Evolutionary conservation across 306 rosid genomes (phyloP).

Genomic region (Medicago ruthenica): DNA sequence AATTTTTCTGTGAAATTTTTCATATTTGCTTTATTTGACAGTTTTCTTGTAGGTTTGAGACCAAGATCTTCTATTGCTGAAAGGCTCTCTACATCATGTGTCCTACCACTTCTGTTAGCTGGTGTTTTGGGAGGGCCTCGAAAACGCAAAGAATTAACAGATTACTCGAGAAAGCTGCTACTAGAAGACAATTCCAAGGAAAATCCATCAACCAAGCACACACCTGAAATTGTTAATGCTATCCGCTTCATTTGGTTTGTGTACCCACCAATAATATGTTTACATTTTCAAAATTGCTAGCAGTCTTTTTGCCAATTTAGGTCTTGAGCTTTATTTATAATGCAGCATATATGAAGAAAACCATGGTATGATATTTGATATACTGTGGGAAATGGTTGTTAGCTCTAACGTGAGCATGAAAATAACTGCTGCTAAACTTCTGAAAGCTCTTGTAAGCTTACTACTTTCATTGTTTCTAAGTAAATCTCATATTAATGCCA

Average conservation of each 20-base stretch:
- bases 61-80: constrained; percentile 70
- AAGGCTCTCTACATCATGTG: constrained; percentile 80
- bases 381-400: constrained; percentile 95
- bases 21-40: constrained; percentile 36
- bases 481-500: constrained; percentile 38
- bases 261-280: constrained; percentile 11
- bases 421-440: constrained; percentile 69
- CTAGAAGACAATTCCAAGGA: constrained; percentile 63
- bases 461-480: constrained; percentile 33
- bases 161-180: constrained; percentile 70
- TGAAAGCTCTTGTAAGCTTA: constrained; percentile 76
- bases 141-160: constrained; percentile 60
- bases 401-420: constrained; percentile 70
- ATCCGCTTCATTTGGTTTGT: constrained; percentile 93
- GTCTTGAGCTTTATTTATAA: constrained; percentile 35
- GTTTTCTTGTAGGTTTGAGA: constrained; percentile 60
- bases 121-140: constrained; percentile 85
- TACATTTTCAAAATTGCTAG: constrained; percentile 1
- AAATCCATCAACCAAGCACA: constrained; percentile 53
- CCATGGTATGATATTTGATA: constrained; percentile 70
- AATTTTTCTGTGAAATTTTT: constrained; percentile 31
- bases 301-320: constrained; percentile 38
- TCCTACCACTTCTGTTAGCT: constrained; percentile 87
- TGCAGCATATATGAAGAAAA: constrained; percentile 84
- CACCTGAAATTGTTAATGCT: constrained; percentile 72